Evolutionary conservation across 106 monocot species (phyloP).

Genomic region (Dendrobium catenatum): DNA sequence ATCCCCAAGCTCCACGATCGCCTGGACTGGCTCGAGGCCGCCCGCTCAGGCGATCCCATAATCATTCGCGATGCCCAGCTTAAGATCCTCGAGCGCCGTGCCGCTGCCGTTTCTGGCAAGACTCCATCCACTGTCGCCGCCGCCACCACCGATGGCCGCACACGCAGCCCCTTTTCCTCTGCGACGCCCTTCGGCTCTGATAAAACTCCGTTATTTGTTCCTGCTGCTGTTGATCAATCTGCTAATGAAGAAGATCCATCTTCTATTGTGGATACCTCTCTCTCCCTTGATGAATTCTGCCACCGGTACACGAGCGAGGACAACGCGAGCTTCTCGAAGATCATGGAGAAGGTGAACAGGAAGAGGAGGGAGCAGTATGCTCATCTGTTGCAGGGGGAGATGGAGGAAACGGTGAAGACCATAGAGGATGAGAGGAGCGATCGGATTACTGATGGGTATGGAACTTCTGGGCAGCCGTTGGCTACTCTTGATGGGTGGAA

Average conservation of each 20-base stretch:
- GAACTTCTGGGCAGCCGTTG: conserved; percentile 74
- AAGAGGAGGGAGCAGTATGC: conserved; percentile 55
- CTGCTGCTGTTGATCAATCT: not conserved
- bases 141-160: conserved; percentile 13
- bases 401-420: conserved; percentile 13
- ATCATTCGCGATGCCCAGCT: conserved; percentile 88
- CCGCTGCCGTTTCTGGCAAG: conserved; percentile 9
- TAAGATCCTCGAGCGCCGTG: conserved; percentile 89
- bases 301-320: conserved; percentile 85
- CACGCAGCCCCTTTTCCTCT: conserved; percentile 26
- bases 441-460: conserved; percentile 86
- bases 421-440: conserved; percentile 39
- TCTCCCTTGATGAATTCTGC: conserved; percentile 77
- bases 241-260: not conserved
- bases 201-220: conserved; percentile 7
- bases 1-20: conserved; percentile 75
- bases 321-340: conserved; percentile 79
- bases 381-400: conserved; percentile 63
- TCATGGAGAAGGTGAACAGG: conserved; percentile 84
- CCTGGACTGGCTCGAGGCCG: conserved; percentile 84
- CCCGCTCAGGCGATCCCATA: conserved; percentile 71
- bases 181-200: conserved; percentile 35
- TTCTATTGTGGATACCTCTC: conserved; percentile 21
- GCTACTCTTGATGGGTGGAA: conserved; percentile 73
- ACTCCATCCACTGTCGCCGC: conserved; percentile 6